phyloP scores from a whole-genome alignment of 352 stramenopile species.

The Peronosclerospora sorghi region DNA sequence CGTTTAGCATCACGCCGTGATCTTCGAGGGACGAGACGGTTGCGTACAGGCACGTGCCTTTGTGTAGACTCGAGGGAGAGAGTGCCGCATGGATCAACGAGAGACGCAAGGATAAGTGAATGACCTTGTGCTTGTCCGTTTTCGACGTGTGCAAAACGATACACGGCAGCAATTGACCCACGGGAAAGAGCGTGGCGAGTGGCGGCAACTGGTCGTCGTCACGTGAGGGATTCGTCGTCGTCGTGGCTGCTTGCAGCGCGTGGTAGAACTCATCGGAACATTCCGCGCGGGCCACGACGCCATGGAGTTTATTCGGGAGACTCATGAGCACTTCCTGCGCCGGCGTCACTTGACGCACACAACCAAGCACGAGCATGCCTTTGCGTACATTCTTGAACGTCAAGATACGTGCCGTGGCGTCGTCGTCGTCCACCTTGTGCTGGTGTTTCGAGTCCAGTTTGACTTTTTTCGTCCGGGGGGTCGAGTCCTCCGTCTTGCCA shows the following conservation, averaged over 20 bases:
- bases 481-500: constrained; percentile 14
- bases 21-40: constrained; percentile 87
- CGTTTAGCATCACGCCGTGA: constrained; percentile 89
- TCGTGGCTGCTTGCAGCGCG: too few relatives aligned
- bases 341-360: constrained; percentile 84
- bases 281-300: constrained; percentile 74
- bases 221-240: background rate
- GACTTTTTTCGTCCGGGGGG: constrained; percentile 20
- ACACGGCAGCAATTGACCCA: constrained; percentile 80
- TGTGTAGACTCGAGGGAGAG: constrained; percentile 37
- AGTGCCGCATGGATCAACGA: constrained; percentile 80
- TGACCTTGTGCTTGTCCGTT: constrained; percentile 70
- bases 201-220: constrained; percentile 25
- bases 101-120: constrained; percentile 85
- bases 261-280: constrained; percentile 73
- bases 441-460: background rate
- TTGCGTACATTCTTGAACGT: constrained; percentile 68
- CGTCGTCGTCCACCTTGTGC: constrained; percentile 25
- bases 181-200: constrained; percentile 49
- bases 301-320: constrained; percentile 90
- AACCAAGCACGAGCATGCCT: constrained; percentile 72
- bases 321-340: constrained; percentile 73
- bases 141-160: constrained; percentile 69
- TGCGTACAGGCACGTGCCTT: constrained; percentile 73
- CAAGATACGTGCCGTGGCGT: constrained; percentile 23